Conservation (phyloP, 805 yeast species). For the Candida alai region DNA sequence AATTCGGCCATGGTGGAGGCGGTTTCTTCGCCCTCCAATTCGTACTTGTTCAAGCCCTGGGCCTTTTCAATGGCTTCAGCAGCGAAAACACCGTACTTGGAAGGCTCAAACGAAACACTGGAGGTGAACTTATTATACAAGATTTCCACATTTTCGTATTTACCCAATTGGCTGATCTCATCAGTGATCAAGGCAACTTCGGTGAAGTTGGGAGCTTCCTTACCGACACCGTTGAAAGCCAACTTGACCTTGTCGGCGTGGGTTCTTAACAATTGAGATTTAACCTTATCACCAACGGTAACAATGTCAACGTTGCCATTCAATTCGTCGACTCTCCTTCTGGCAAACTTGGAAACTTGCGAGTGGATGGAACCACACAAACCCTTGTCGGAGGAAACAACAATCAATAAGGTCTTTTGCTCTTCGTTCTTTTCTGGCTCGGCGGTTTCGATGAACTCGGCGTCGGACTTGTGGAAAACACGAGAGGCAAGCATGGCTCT, state of each 20-base stretch:
- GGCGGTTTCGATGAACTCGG: slow-evolving; percentile 74
- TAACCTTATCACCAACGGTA: slow-evolving; percentile 91
- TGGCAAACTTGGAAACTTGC: slow-evolving; percentile 85
- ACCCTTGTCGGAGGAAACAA: slow-evolving; percentile 95
- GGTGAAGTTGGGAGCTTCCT: slow-evolving; percentile 89
- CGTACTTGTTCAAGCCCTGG: slow-evolving; percentile 80
- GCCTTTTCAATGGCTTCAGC: slow-evolving; percentile 74
- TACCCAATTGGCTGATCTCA: slow-evolving; percentile 65
- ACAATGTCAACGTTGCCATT: slow-evolving; percentile 72
- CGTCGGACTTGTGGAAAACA: slow-evolving; percentile 75
- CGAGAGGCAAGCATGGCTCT: slow-evolving; percentile 88
- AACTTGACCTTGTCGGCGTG: slow-evolving; percentile 64
- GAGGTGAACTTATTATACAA: slow-evolving; percentile 84
- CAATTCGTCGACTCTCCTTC: slow-evolving; percentile 56
- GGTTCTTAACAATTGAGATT: slow-evolving; percentile 83
- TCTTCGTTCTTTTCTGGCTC: slow-evolving; percentile 52
- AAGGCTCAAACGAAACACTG: slow-evolving; percentile 88
- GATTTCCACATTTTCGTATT: slow-evolving; percentile 75
- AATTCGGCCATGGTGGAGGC: slow-evolving; percentile 78
- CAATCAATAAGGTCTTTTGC: slow-evolving; percentile 75
- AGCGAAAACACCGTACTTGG: slow-evolving; percentile 61
- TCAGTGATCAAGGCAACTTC: slow-evolving; percentile 90
- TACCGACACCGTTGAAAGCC: slow-evolving; percentile 89
- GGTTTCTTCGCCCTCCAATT: slow-evolving; percentile 61
- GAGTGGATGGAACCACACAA: slow-evolving; percentile 98